phyloP scores from a whole-genome alignment of 768 basidiomycete genomes.

The Porphyrellus cyaneotinctus region DNA sequence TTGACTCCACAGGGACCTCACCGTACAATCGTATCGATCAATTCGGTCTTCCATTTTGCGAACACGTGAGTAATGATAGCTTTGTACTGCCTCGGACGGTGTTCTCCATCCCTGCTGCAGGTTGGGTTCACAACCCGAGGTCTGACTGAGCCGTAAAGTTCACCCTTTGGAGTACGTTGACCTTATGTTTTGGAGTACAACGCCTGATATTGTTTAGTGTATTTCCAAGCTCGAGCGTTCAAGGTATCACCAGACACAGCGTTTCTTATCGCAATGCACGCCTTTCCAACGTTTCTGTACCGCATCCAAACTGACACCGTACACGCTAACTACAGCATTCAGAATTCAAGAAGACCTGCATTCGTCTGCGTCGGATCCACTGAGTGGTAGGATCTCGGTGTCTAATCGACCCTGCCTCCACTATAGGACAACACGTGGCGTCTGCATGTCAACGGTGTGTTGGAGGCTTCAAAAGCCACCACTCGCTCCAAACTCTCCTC shows the following conservation, averaged over 20 bases:
- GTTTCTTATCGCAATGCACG: not conserved
- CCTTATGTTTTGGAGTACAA: too few species aligned
- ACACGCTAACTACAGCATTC: conserved; percentile 10
- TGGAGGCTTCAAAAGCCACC: conserved; percentile 12
- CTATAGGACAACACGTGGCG: conserved; percentile 12
- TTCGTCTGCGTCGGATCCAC: conserved; percentile 2
- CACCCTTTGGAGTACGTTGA: too few species aligned
- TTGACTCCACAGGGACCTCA: too few species aligned
- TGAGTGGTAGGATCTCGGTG: not conserved
- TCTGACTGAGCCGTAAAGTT: too few species aligned
- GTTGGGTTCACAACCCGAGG: too few species aligned
- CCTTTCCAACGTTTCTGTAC: conserved; percentile 4
- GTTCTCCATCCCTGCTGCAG: too few species aligned
- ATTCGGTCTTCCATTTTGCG: too few species aligned
- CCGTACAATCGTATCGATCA: too few species aligned
- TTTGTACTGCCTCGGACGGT: too few species aligned
- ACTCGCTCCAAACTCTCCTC: not conserved
- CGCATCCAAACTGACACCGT: not conserved
- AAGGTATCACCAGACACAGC: not conserved
- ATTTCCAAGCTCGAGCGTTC: not conserved
- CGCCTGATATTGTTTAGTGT: too few species aligned
- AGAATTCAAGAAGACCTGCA: conserved; percentile 18
- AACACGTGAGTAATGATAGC: too few species aligned
- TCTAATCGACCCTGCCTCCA: not conserved
- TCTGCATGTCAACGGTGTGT: conserved; percentile 13